A percentile compares a stretch with the other conserved stretches of the same genome.
Evolutionary conservation across 495 filamentous ascomycete species (phyloP).

Genomic region (Xylaria cubensis): DNA sequence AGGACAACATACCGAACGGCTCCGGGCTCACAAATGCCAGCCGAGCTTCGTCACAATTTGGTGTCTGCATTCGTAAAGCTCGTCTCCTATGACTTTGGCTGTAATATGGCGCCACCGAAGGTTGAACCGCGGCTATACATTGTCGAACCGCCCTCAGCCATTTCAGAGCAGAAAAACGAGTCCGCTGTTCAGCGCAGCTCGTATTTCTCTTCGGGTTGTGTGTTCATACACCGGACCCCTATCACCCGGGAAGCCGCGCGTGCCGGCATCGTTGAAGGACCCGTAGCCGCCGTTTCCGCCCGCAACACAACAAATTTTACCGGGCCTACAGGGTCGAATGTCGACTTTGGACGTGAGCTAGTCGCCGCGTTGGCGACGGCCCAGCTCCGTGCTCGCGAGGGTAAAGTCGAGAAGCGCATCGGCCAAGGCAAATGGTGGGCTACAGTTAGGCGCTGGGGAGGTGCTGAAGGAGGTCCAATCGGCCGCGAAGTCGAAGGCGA

Average conservation of each 20-base stretch:
- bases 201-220: constrained; percentile 59
- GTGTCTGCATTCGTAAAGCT: constrained; percentile 78
- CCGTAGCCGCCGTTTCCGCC: constrained; percentile 68
- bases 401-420: constrained; percentile 65
- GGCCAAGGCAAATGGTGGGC: constrained; percentile 87
- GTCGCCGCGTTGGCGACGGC: constrained; percentile 77
- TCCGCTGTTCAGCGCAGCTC: constrained; percentile 43
- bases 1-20: constrained; percentile 56
- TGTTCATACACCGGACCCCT: constrained; percentile 70
- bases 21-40: constrained; percentile 75
- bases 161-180: constrained; percentile 55
- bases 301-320: constrained; percentile 59
- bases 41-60: constrained; percentile 72
- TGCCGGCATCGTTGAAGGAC: constrained; percentile 77
- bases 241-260: constrained; percentile 72
- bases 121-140: constrained; percentile 68
- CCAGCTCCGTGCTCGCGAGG: constrained; percentile 81
- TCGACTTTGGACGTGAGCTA: constrained; percentile 77
- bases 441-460: constrained; percentile 75
- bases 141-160: constrained; percentile 30
- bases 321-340: constrained; percentile 54
- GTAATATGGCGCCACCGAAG: constrained; percentile 69
- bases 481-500: constrained; percentile 60
- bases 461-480: constrained; percentile 69
- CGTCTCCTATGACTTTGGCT: constrained; percentile 79